These are phyloP conservation scores for Trypanosoma congolense DNA, from an alignment of 208 protist species.

Conservation along the genomic window DNA sequence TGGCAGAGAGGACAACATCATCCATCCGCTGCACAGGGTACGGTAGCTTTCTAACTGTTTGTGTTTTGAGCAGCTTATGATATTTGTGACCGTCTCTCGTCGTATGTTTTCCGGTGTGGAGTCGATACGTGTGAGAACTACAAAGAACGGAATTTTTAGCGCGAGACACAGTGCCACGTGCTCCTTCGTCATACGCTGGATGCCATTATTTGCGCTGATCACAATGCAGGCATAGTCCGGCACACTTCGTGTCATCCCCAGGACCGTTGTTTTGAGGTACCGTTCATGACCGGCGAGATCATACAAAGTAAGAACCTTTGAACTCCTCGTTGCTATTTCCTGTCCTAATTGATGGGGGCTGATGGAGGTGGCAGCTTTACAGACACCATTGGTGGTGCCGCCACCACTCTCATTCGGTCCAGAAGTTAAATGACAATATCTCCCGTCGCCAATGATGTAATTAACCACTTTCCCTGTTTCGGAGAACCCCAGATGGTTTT, in stretches of 20 bases:
- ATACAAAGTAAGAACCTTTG: slow-evolving; percentile 95
- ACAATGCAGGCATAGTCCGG: slow-evolving; percentile 95
- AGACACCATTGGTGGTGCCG: neutral
- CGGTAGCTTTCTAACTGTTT: slow-evolving; percentile 91
- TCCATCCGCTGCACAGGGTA: slow-evolving; percentile 80
- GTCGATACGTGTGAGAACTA: slow-evolving; percentile 97
- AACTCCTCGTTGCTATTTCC: slow-evolving; percentile 70
- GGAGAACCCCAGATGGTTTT: slow-evolving; percentile 96
- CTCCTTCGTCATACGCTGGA: slow-evolving; percentile 95
- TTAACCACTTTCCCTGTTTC: slow-evolving; percentile 90
- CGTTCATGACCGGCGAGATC: slow-evolving; percentile 97
- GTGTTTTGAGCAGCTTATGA: slow-evolving; percentile 91
- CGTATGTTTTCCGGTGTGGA: slow-evolving; percentile 90
- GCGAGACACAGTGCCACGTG: slow-evolving; percentile 95
- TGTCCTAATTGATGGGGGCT: slow-evolving; percentile 48
- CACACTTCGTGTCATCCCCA: slow-evolving; percentile 94
- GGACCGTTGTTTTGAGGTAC: slow-evolving; percentile 98
- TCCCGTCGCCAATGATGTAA: slow-evolving; percentile 35
- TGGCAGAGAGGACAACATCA: slow-evolving; percentile 91
- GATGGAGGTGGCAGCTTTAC: neutral
- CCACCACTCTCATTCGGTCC: neutral
- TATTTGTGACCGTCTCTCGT: slow-evolving; percentile 80
- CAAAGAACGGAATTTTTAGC: slow-evolving; percentile 94
- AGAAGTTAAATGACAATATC: too few species aligned
- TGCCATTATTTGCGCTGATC: slow-evolving; percentile 89